Conservation (phyloP, 1,284 basidiomycete species). For the Ustilago tritici region DNA sequence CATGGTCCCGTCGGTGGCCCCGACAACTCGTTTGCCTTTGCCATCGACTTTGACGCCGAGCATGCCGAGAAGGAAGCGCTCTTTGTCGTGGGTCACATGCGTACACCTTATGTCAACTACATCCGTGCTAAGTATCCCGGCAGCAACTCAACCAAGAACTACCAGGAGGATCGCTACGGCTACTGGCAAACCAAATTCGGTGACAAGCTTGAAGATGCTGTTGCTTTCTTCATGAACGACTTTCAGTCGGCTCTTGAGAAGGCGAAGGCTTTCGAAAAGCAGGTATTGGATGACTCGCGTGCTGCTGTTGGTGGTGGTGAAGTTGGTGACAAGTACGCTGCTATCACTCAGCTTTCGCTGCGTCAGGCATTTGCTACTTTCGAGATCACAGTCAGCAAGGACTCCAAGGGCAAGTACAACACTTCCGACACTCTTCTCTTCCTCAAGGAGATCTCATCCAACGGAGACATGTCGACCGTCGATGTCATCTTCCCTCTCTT, state of each 20-base stretch:
- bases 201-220: constrained; percentile 68
- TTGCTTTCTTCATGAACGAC: constrained; percentile 73
- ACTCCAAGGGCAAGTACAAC: constrained; percentile 54
- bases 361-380: constrained; percentile 65
- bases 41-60: constrained; percentile 60
- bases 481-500: constrained; percentile 71
- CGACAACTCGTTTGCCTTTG: constrained; percentile 65
- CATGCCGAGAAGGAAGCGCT: constrained; percentile 55
- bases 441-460: constrained; percentile 67
- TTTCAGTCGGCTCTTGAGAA: constrained; percentile 76
- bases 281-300: constrained; percentile 62
- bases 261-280: constrained; percentile 69
- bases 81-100: constrained; percentile 63
- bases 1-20: constrained; percentile 59
- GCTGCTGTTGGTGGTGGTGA: constrained; percentile 60
- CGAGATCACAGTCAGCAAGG: constrained; percentile 62
- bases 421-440: constrained; percentile 70
- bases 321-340: constrained; percentile 64
- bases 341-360: constrained; percentile 63
- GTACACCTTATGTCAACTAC: constrained; percentile 63
- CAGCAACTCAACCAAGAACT: constrained; percentile 51
- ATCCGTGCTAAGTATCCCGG: constrained; percentile 51
- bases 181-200: constrained; percentile 64
- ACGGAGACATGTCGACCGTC: constrained; percentile 69
- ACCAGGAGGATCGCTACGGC: constrained; percentile 63